Percentiles rank a stretch among this genome's conserved stretches.
Evolutionary conservation across 345 rosid species (phyloP).

Genomic region (Populus nigra): DNA sequence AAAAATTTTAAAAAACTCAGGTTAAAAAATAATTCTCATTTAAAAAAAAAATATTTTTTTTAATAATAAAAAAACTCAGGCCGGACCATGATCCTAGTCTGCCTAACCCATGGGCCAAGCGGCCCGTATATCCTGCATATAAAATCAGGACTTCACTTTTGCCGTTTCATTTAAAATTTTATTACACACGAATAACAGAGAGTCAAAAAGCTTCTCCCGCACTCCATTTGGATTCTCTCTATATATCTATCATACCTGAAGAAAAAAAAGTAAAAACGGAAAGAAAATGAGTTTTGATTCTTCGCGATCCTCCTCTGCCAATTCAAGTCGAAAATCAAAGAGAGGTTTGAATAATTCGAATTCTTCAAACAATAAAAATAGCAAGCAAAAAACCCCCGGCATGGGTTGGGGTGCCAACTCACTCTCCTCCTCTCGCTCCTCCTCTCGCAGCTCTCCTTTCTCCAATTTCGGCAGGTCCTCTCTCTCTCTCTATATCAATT

Average conservation of each 20-base stretch:
- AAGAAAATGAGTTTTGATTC: conserved; percentile 44
- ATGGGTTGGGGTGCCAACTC: conserved; percentile 86
- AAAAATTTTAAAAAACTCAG: no score
- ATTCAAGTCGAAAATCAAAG: conserved; percentile 47
- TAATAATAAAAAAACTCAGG: no score
- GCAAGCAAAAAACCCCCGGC: conserved; percentile 89
- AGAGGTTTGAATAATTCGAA: conserved; percentile 51
- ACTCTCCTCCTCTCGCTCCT: conserved; percentile 64
- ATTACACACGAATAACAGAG: background rate
- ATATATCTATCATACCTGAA: background rate
- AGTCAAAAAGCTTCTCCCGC: background rate
- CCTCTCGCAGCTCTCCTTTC: conserved; percentile 67
- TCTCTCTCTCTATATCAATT: background rate
- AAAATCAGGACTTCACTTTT: background rate
- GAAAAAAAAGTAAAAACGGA: background rate
- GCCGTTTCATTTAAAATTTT: conserved; percentile 27
- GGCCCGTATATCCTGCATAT: background rate
- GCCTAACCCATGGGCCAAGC: background rate
- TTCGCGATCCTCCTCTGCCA: conserved; percentile 35
- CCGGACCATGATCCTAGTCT: background rate
- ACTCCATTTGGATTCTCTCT: background rate
- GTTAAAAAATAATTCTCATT: no score
- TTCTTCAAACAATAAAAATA: conserved; percentile 41
- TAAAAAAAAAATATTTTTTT: no score
- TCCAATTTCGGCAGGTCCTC: conserved; percentile 75